Evolutionary conservation across 306 rosid genomes (phyloP), one percentile per base, ranked within the genome.

Genomic region (Cicer chorassanicum): DNA sequence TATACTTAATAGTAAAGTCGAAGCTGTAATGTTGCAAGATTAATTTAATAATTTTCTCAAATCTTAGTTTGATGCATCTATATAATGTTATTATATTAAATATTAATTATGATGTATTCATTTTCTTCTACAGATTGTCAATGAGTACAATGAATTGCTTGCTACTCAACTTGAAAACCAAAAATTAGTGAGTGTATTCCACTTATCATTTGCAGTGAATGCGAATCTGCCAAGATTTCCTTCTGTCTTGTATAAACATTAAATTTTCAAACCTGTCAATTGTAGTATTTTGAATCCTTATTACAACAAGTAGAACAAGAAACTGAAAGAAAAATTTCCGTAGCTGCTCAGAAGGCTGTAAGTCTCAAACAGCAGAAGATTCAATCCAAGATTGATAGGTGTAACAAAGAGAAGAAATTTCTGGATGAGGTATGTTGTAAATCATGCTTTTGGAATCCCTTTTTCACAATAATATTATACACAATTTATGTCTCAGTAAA

Each of bases 111-210:
- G 48, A 54, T 63, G 15, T 5, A 2, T 57, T 72, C 50, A 7
- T 78, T 76, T 57, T 84, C 74, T 75, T 65, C 44, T 38, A 67
- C 92, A 91, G 97, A 91, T 94, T 85, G 94, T 91, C 81, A 91
- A 79, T 2, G 97, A 94, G 69, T 94, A 94, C 90, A 91, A 88
- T 76, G 97, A 94, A 38, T 72, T 94, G 87, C 96, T 94, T 69
- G 92, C 88, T 49, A 81, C 87, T 53, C 98, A 94, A 85, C 97
- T 94, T 71, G 97, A 91, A 85, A 89, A 85, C 88, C 97, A 94
- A 84, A 94, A 94, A 82, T 53, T 78, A 77, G 98, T 91, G 79
- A 74, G 93, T 62, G 72, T 29, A 69, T 64, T 78, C 42, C 73
- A 12, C 29, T 68, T 54, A 29, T 36, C 63, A 51, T 60, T 75